Base-by-base conservation (phyloP, 2,329 filamentous ascomycete genomes). In the Orbilia oligospora region DNA sequence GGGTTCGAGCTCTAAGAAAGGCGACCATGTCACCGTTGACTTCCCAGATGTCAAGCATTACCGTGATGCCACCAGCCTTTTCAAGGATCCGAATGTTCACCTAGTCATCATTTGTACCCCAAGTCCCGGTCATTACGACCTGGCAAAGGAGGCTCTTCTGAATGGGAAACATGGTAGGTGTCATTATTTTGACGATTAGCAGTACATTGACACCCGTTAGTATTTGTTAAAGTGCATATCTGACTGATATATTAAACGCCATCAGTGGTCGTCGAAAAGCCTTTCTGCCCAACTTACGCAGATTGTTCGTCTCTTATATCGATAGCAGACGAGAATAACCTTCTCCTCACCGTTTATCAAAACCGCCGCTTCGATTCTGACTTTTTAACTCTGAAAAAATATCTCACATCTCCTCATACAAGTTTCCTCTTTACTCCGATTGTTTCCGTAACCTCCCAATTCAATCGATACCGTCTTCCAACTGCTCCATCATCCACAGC, bases 1-100 rank as follows among this genome's bases (percentile, higher is more conserved):
- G n/a, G 38, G 49, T 30, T 66, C 66, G 33, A 49, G 46, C 44
- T 20, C 63, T 12, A 78, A 78, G 46, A 71, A 36, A 22, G 75
- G 75, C 10, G 68, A 72, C 18, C 86, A 88, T 80, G 88, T 86
- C 81, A 87, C 86, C 0, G 82, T 86, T n/a, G 86, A 88, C 80
- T 86, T 85, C 55, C 86, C 87, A 0, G 67, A 83, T 9, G 84
- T 84, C 6, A 84, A 84, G 71, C 82, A 83, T 71, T 83, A 84
- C 76, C 81, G 80, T 10, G 83, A 80, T 33, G 79, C 81, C 30
- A 81, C 83, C 30, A 83, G 83, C 1, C 83, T 85, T 71, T 85
- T 84, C 73, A 82, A 81, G 12, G 83, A 84, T 76, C 56, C 70
- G 2, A 80, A 83, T 36, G 82, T 85, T 36, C 83, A 84, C 18